Percentiles rank a stretch among this genome's conserved stretches.
phyloP scores from a whole-genome alignment of 257 asterid genomes.

The Capsicum chinense region DNA sequence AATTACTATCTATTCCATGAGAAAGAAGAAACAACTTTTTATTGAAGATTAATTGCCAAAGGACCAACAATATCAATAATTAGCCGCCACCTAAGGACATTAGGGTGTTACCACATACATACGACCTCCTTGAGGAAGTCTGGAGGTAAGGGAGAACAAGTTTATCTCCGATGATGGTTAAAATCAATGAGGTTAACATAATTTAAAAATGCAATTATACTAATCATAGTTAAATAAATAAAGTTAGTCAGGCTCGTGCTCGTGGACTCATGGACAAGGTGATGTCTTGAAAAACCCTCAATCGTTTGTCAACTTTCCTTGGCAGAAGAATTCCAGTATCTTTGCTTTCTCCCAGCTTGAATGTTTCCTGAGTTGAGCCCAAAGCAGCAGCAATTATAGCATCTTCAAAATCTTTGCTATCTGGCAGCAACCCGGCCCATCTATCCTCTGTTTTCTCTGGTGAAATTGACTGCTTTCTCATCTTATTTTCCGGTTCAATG shows the following conservation, averaged over 20 bases:
- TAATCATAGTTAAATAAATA: background rate
- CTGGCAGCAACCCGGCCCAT: slow-evolving; percentile 74
- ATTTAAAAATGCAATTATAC: slow-evolving; percentile 26
- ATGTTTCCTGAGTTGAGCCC: slow-evolving; percentile 36
- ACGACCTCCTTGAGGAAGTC: slow-evolving; percentile 21
- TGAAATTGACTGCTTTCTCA: slow-evolving; percentile 49
- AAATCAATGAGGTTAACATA: background rate
- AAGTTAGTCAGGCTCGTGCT: slow-evolving; percentile 38
- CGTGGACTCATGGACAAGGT: slow-evolving; percentile 58
- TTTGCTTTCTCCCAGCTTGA: slow-evolving; percentile 27
- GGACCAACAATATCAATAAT: slow-evolving; percentile 23
- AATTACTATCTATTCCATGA: background rate
- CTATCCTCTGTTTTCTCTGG: slow-evolving; percentile 40
- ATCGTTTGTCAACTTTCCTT: slow-evolving; percentile 77
- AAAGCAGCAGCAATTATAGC: slow-evolving; percentile 83
- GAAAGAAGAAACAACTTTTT: slow-evolving; percentile 10
- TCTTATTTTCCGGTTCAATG: slow-evolving; percentile 47
- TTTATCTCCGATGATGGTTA: slow-evolving; percentile 58
- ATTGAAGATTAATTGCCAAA: slow-evolving; percentile 9
- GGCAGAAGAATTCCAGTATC: slow-evolving; percentile 31
- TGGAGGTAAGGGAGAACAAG: slow-evolving; percentile 70
- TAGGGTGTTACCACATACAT: slow-evolving; percentile 15
- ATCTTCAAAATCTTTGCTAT: slow-evolving; percentile 76
- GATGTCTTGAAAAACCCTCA: slow-evolving; percentile 87
- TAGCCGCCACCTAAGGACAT: slow-evolving; percentile 1